phyloP scores from a whole-genome alignment of 2,329 filamentous ascomycete species.

The Neonectria punicea region DNA sequence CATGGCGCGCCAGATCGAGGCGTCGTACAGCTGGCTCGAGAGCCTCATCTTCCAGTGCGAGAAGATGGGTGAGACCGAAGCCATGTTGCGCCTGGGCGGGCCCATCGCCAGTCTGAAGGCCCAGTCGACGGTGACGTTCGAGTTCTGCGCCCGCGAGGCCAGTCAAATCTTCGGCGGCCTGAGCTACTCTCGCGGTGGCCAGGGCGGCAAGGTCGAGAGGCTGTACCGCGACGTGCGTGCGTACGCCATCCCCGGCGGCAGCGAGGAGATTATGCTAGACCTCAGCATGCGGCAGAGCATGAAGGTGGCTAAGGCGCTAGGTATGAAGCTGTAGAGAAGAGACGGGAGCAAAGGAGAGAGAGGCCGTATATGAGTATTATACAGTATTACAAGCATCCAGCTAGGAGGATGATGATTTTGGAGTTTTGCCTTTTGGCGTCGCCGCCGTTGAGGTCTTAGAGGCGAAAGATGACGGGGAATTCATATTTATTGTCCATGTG shows the following conservation, averaged over 20 bases:
- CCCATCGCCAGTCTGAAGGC: slow-evolving; percentile 95
- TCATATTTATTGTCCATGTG: not conserved
- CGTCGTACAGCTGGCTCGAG: slow-evolving; percentile 96
- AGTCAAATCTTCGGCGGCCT: slow-evolving; percentile 97
- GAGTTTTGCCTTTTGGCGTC: slow-evolving; percentile 11
- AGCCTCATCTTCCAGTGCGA: slow-evolving; percentile 93
- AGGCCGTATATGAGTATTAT: slow-evolving; percentile 14
- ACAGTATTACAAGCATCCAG: slow-evolving; percentile 11
- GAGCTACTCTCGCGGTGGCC: slow-evolving; percentile 90
- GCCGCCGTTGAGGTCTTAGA: slow-evolving; percentile 11
- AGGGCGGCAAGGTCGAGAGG: slow-evolving; percentile 94
- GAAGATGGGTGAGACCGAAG: slow-evolving; percentile 92
- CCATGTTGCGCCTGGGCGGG: slow-evolving; percentile 94
- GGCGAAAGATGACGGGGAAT: slow-evolving; percentile 5
- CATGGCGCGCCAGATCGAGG: slow-evolving; percentile 98
- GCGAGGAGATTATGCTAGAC: slow-evolving; percentile 99
- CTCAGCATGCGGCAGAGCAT: slow-evolving; percentile 91
- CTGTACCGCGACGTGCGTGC: slow-evolving; percentile 95
- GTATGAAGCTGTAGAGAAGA: slow-evolving; percentile 85
- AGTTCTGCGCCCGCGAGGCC: slow-evolving; percentile 96
- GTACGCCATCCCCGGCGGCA: slow-evolving; percentile 95
- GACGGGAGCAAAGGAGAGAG: not conserved
- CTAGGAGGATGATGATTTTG: slow-evolving; percentile 1
- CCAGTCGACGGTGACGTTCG: slow-evolving; percentile 92
- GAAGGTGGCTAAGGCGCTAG: slow-evolving; percentile 87